Base-by-base conservation (phyloP, 169 alveolate species). In the Eimeria falciformis region DNA sequence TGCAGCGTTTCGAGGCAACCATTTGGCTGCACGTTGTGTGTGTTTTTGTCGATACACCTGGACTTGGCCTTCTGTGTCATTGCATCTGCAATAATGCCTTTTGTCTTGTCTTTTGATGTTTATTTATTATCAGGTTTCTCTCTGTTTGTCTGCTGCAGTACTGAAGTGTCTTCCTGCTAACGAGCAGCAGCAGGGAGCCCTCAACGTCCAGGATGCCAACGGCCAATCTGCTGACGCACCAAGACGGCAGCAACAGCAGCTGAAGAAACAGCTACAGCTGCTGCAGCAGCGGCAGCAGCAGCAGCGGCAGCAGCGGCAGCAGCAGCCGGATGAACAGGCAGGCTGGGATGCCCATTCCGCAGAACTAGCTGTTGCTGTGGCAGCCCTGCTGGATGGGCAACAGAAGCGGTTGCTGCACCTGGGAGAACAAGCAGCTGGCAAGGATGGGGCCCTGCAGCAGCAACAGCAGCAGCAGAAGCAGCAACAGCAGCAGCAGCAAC, bases 291-390 rank as follows among this genome's bases (percentile, higher is more conserved):
- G 14, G 62, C 62, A 50, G 62, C 62, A 50, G 62, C 62, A 50
- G 62, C 62, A n/a, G 33, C 75, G 29, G 79, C 79, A 29, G 46
- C 79, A 68, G 45, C 50, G 25, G 71, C 79, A 68, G 79, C 79
- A 21, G 47, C 79, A 68, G 18, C 79, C n/a, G 1, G 47, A n/a
- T 58, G 71, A 33, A 9, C 21, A 6, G 40, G 9, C 71, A 12
- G 27, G 27, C 71, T n/a, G 71, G 71, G 25, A 58, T 33, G 25
- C n/a, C 9, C 7, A 25, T 11, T 25, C 71, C 6, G n/a, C 71
- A 18, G 71, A 58, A 11, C 71, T 58, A 5, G 71, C 71, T 58
- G 71, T 58, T 58, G 71, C 71, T 11, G 12, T 58, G 71, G 71
- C 71, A 5, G 71, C 71, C 9, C 71, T 58, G 71, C 71, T 58